phyloP scores from a whole-genome alignment of 2,329 filamentous ascomycete species.

The Alternaria burnsii region DNA sequence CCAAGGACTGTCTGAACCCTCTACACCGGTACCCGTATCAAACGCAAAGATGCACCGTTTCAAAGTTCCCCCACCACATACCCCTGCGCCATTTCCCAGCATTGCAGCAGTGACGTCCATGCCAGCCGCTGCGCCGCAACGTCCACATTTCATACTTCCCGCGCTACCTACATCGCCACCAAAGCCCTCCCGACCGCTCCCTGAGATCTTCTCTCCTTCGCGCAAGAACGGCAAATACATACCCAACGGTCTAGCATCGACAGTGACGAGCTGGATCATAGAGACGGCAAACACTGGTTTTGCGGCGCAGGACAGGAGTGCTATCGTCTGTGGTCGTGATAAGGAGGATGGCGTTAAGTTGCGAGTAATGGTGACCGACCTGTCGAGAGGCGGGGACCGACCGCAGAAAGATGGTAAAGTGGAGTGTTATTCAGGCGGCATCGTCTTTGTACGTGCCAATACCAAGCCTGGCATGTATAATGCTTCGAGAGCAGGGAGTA shows the following conservation, averaged over 20 bases:
- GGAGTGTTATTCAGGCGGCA: constrained; percentile 31
- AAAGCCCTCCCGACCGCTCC: constrained; percentile 50
- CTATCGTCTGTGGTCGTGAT: constrained; percentile 25
- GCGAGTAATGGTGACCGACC: constrained; percentile 13
- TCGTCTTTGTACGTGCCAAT: constrained; percentile 34
- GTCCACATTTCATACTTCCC: constrained; percentile 53
- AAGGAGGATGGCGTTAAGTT: constrained; percentile 39
- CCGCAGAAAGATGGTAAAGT: constrained; percentile 11
- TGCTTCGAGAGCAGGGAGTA: constrained; percentile 14
- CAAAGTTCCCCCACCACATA: constrained; percentile 27
- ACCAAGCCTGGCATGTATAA: constrained; percentile 26
- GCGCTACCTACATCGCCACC: constrained; percentile 39
- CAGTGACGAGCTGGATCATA: constrained; percentile 61
- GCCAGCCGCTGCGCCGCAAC: constrained; percentile 19
- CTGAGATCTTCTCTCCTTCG: constrained; percentile 64
- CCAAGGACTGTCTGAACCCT: constrained; percentile 10
- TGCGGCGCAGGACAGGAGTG: constrained; percentile 22
- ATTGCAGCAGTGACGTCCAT: constrained; percentile 9
- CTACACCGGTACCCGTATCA: constrained; percentile 19
- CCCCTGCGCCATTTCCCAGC: constrained; percentile 23
- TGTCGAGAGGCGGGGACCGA: constrained; percentile 1
- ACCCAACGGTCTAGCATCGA: constrained; percentile 59
- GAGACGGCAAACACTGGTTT: constrained; percentile 48
- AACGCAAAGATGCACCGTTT: constrained; percentile 37
- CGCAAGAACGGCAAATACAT: constrained; percentile 60